A percentile compares a stretch with the other conserved stretches of the same genome.
phyloP scores from a whole-genome alignment of 257 asterid genomes.

The Cynanchum wilfordii region DNA sequence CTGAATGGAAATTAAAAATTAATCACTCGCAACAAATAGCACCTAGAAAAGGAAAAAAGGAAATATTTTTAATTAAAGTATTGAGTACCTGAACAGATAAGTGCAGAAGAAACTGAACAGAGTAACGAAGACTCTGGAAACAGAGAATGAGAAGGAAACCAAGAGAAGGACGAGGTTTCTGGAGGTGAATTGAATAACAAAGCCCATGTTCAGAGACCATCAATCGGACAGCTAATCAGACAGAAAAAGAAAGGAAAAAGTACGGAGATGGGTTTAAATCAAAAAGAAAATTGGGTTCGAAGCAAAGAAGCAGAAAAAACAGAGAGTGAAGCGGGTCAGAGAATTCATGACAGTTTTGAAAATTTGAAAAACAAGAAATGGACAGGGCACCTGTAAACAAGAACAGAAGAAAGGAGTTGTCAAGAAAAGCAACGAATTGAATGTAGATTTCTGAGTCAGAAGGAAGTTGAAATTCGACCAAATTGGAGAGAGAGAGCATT shows the following conservation, averaged over 20 bases:
- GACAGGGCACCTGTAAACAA: slow-evolving; percentile 48
- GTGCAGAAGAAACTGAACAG: slow-evolving; percentile 38
- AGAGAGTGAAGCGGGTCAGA: slow-evolving; percentile 14
- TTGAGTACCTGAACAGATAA: slow-evolving; percentile 41
- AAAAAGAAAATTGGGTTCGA: slow-evolving; percentile 27
- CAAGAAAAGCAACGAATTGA: slow-evolving; percentile 11
- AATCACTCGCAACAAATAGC: background rate
- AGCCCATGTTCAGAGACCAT: slow-evolving; percentile 37
- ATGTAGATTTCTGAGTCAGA: slow-evolving; percentile 23
- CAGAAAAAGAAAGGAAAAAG: background rate
- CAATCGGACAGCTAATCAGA: background rate
- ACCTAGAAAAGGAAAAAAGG: background rate
- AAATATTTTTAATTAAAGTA: too few relatives aligned
- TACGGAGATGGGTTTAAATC: slow-evolving; percentile 8
- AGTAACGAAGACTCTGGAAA: slow-evolving; percentile 35
- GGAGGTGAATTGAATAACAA: slow-evolving; percentile 26
- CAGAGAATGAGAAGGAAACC: slow-evolving; percentile 26
- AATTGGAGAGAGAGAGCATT: slow-evolving; percentile 40
- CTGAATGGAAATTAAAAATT: slow-evolving; percentile 20
- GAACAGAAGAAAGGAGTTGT: slow-evolving; percentile 17
- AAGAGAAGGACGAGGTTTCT: slow-evolving; percentile 32
- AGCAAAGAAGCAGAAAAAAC: slow-evolving; percentile 28
- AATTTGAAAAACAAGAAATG: slow-evolving; percentile 31
- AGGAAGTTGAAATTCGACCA: slow-evolving; percentile 63
- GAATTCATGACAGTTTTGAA: slow-evolving; percentile 52